A percentile compares a stretch with the other conserved stretches of the same genome.
phyloP scores from a whole-genome alignment of 257 asterid genomes.

The Parsonsia alboflavescens region DNA sequence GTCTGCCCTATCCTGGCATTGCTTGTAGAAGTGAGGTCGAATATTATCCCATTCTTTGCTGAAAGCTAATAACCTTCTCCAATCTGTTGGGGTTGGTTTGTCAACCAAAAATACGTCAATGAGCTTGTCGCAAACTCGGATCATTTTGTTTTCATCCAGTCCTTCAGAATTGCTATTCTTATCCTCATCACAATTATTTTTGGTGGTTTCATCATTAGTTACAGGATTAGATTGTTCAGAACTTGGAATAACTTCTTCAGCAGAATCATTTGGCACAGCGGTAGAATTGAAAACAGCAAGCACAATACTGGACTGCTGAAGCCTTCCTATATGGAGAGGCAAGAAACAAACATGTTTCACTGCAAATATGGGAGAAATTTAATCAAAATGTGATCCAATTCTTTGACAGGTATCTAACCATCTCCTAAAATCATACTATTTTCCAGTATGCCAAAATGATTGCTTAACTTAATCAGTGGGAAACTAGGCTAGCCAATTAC shows the following conservation, averaged over 20 bases:
- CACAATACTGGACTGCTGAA: slow-evolving; percentile 19
- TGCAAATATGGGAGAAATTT: background rate
- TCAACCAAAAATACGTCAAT: slow-evolving; percentile 84
- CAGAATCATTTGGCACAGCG: slow-evolving; percentile 28
- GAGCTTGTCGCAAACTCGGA: slow-evolving; percentile 67
- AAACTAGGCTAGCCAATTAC: background rate
- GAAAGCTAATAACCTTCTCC: slow-evolving; percentile 77
- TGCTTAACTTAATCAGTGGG: background rate
- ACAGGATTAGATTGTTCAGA: slow-evolving; percentile 24
- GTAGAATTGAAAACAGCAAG: slow-evolving; percentile 41
- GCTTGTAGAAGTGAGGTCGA: slow-evolving; percentile 70
- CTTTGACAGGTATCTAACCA: background rate
- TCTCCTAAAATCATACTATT: background rate
- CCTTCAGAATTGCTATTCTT: slow-evolving; percentile 30
- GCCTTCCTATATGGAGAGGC: slow-evolving; percentile 24
- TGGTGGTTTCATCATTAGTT: slow-evolving; percentile 17
- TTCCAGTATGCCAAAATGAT: background rate
- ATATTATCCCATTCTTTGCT: slow-evolving; percentile 81
- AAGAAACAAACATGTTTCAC: slow-evolving; percentile 30
- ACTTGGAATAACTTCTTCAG: slow-evolving; percentile 26
- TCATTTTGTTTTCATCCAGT: slow-evolving; percentile 52
- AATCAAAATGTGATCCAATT: background rate
- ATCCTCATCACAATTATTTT: slow-evolving; percentile 22
- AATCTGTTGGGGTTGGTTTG: slow-evolving; percentile 80
- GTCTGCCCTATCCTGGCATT: slow-evolving; percentile 71